Percentiles rank a stretch among this genome's conserved stretches.
Conservation (phyloP, 305 asterid species). For the Solanum hybrid region DNA sequence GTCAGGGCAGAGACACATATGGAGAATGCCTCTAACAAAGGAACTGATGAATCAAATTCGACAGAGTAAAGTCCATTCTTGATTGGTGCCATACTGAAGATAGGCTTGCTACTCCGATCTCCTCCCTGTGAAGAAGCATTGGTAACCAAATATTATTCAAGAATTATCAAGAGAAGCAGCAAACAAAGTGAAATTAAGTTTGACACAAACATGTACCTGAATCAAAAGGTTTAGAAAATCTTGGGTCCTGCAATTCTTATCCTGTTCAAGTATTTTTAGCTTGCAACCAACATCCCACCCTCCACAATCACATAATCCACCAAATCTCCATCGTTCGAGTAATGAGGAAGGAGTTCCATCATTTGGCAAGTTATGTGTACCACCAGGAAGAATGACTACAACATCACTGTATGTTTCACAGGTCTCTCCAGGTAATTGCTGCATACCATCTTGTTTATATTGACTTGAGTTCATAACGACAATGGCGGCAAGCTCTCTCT, state of each 20-base stretch:
- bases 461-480: conserved; percentile 23
- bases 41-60: conserved; percentile 46
- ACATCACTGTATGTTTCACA: conserved; percentile 16
- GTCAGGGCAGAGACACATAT: conserved; percentile 42
- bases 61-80: conserved; percentile 52
- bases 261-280: conserved; percentile 49
- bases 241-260: conserved; percentile 15
- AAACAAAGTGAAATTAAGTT: background rate
- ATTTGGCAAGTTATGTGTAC: conserved; percentile 57
- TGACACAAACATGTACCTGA: conserved; percentile 41
- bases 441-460: conserved; percentile 3
- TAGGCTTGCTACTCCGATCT: conserved; percentile 34
- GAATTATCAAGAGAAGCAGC: background rate
- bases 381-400: conserved; percentile 71
- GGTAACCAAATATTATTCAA: background rate
- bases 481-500: conserved; percentile 58
- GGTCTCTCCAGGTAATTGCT: conserved; percentile 7
- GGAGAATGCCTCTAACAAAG: conserved; percentile 76
- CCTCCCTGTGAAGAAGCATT: conserved; percentile 39
- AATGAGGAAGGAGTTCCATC: conserved; percentile 68
- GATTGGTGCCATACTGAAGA: conserved; percentile 57
- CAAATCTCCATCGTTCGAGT: conserved; percentile 67
- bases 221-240: conserved; percentile 42
- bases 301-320: conserved; percentile 94
- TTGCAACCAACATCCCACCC: conserved; percentile 99